Percentiles rank a stretch among this genome's conserved stretches.
Conservation (phyloP, 768 basidiomycete species). For the Royoungia palumana region DNA sequence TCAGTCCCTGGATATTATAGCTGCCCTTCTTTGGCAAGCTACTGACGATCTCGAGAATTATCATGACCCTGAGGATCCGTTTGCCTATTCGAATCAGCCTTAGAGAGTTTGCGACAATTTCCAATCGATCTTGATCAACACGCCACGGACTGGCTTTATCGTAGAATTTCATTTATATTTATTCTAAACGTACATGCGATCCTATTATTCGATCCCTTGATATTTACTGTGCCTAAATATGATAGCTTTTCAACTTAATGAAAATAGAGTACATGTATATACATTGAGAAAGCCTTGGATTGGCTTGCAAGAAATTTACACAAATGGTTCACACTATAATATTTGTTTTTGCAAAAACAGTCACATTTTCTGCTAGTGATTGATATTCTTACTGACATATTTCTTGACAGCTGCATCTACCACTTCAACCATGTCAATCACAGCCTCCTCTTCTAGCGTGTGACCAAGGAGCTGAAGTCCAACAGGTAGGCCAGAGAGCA, state of each 20-base stretch:
- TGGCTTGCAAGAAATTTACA: too few relatives aligned
- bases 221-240: too few relatives aligned
- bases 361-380: neutral
- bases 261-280: too few relatives aligned
- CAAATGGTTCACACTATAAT: too few relatives aligned
- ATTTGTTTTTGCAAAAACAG: neutral
- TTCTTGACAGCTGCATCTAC: constrained; percentile 38
- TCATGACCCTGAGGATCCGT: too few relatives aligned
- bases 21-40: neutral
- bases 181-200: neutral
- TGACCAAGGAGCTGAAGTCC: constrained; percentile 47
- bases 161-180: neutral
- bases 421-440: constrained; percentile 46
- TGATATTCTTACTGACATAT: neutral
- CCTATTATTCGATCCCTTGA: too few relatives aligned
- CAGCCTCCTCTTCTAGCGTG: constrained; percentile 50
- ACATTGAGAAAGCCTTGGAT: too few relatives aligned
- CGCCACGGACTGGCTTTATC: too few relatives aligned
- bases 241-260: too few relatives aligned
- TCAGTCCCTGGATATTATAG: neutral
- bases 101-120: neutral
- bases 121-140: too few relatives aligned
- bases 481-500: constrained; percentile 45
- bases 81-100: neutral
- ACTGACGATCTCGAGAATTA: neutral